Conservation (phyloP, 768 basidiomycete genomes). For the Calocybe gangraenosa region DNA sequence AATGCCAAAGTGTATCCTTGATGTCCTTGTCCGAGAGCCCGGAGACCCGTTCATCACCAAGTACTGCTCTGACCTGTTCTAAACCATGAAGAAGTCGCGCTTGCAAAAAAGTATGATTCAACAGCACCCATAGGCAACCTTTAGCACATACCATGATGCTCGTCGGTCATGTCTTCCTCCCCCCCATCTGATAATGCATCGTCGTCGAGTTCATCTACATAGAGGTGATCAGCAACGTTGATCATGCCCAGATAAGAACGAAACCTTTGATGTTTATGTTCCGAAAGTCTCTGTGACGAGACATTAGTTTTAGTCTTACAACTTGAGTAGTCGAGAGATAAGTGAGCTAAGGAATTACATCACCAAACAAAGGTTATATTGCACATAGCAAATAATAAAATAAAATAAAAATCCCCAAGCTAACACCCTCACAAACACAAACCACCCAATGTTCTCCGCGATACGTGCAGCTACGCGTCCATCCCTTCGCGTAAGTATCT, state of each 20-base stretch:
- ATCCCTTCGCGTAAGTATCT: constrained; percentile 44
- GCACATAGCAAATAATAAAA: not conserved
- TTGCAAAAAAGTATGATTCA: constrained; percentile 22
- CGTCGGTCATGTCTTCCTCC: constrained; percentile 77
- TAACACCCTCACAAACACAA: not conserved
- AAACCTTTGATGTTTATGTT: constrained; percentile 79
- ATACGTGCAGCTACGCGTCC: constrained; percentile 40
- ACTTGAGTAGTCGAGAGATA: no score
- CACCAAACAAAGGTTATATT: constrained; percentile 9
- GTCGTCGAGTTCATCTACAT: constrained; percentile 83
- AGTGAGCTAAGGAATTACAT: no score
- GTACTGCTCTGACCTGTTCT: constrained; percentile 58
- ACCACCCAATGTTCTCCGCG: constrained; percentile 54
- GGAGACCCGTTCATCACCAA: constrained; percentile 63
- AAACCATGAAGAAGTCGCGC: constrained; percentile 69
- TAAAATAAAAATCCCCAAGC: constrained; percentile 18
- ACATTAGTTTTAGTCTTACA: no score
- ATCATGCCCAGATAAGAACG: not conserved
- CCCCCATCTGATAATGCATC: constrained; percentile 72
- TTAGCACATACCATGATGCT: constrained; percentile 62
- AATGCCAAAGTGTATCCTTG: constrained; percentile 81
- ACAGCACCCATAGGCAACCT: not conserved
- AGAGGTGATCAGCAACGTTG: not conserved
- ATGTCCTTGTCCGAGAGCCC: constrained; percentile 74
- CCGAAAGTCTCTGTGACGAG: constrained; percentile 85